Percentiles rank a stretch among this genome's conserved stretches.
phyloP scores from a whole-genome alignment of 805 yeast genomes.

The Barnettozyma salicaria region DNA sequence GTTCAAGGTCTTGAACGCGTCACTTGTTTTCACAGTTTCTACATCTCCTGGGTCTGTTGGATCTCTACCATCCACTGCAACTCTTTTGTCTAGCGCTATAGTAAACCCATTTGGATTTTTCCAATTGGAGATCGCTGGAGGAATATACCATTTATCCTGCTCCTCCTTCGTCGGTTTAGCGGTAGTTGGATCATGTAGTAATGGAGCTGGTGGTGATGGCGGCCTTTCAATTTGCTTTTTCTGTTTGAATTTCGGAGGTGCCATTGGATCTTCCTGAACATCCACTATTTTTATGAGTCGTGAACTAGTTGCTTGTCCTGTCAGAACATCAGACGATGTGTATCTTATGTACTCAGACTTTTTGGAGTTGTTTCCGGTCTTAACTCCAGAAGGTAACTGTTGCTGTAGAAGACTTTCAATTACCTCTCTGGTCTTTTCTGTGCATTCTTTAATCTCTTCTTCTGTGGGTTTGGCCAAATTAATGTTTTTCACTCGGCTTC shows the following conservation, averaged over 20 bases:
- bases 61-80: constrained; percentile 43
- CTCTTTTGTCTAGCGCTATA: constrained; percentile 70
- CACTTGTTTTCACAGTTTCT: constrained; percentile 35
- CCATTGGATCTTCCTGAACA: constrained; percentile 72
- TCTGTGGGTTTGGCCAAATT: constrained; percentile 40
- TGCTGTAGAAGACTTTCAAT: constrained; percentile 44
- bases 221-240: constrained; percentile 67
- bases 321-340: constrained; percentile 35
- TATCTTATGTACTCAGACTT: constrained; percentile 41
- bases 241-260: constrained; percentile 68
- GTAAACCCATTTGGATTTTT: constrained; percentile 89
- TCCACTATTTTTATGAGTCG: constrained; percentile 62
- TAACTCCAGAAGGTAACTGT: not conserved
- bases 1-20: constrained; percentile 56
- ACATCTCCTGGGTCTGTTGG: constrained; percentile 29
- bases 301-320: constrained; percentile 28
- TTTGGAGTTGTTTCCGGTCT: constrained; percentile 25
- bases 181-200: constrained; percentile 43
- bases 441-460: constrained; percentile 40
- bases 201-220: constrained; percentile 67
- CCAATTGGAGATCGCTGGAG: constrained; percentile 92
- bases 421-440: constrained; percentile 51
- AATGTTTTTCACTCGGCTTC: constrained; percentile 38
- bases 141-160: constrained; percentile 77
- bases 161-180: constrained; percentile 59